Evolutionary conservation across 2,329 filamentous ascomycete genomes (phyloP).

Genomic region (Mariannaea sp.): DNA sequence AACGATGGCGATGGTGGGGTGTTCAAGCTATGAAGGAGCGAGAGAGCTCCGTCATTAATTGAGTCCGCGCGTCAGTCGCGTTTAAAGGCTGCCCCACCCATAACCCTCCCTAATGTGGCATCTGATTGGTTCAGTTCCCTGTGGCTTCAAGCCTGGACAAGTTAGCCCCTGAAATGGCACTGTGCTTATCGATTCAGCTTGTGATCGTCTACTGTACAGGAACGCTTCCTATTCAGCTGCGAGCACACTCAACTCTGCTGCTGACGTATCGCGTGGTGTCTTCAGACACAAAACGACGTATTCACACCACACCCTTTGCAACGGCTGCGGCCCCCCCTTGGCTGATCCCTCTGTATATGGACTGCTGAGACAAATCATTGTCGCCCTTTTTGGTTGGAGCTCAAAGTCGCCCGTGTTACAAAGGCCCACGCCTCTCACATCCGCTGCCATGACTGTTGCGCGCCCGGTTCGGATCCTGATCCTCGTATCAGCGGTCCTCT

Average conservation of each 20-base stretch:
- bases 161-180: slow-evolving; percentile 29
- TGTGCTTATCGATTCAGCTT: too few species aligned
- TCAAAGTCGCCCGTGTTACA: slow-evolving; percentile 1
- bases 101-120: slow-evolving; percentile 1
- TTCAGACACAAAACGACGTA: not conserved
- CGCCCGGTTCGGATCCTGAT: slow-evolving; percentile 82
- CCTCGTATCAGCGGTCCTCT: slow-evolving; percentile 71
- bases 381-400: slow-evolving; percentile 6
- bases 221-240: not conserved
- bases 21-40: too few species aligned
- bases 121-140: slow-evolving; percentile 28
- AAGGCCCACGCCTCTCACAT: slow-evolving; percentile 7
- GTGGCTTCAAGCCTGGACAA: slow-evolving; percentile 33
- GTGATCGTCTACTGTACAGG: not conserved
- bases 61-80: slow-evolving; percentile 33
- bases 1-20: slow-evolving; percentile 22
- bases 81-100: slow-evolving; percentile 11
- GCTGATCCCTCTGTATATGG: slow-evolving; percentile 25
- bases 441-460: slow-evolving; percentile 75
- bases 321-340: not conserved
- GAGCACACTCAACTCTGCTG: not conserved
- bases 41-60: too few species aligned
- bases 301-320: not conserved
- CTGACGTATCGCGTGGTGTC: not conserved
- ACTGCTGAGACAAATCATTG: slow-evolving; percentile 18